Evolutionary conservation across 208 protist genomes (phyloP).

Genomic region (Phytomonas francai): DNA sequence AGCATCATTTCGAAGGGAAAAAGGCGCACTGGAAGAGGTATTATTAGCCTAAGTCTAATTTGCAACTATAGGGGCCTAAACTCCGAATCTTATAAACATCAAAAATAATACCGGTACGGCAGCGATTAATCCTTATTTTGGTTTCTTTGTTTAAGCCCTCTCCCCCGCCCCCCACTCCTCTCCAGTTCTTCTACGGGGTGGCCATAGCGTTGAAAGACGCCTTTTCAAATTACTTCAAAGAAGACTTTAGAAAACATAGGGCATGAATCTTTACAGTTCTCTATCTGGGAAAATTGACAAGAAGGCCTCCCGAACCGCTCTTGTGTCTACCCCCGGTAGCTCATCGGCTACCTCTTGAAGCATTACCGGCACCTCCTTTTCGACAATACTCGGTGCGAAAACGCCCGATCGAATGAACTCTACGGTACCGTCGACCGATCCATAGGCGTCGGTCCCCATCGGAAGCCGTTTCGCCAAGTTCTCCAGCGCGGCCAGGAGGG

Average conservation of each 20-base stretch:
- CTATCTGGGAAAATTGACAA: constrained; percentile 9
- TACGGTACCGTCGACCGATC: constrained; percentile 54
- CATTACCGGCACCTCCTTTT: constrained; percentile 54
- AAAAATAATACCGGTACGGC: neutral
- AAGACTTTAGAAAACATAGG: constrained; percentile 3
- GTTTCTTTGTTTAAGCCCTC: neutral
- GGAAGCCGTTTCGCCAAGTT: constrained; percentile 27
- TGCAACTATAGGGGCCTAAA: neutral
- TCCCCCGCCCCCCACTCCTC: no score
- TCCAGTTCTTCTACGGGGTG: no score
- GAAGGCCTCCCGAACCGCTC: constrained; percentile 18
- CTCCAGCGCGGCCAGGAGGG: constrained; percentile 29
- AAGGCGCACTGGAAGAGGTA: neutral
- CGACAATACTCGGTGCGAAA: constrained; percentile 36
- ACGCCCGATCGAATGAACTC: constrained; percentile 39
- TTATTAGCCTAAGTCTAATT: neutral
- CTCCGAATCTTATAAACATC: neutral
- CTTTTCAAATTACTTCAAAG: neutral
- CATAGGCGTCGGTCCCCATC: constrained; percentile 31
- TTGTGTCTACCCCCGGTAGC: constrained; percentile 34
- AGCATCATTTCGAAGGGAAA: neutral
- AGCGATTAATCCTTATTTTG: neutral
- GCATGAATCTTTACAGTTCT: constrained; percentile 3
- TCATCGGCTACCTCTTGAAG: constrained; percentile 39
- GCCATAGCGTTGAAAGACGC: no score